Base-by-base conservation (phyloP, 2,329 filamentous ascomycete species). In the Pestalotiopsis sp. region DNA sequence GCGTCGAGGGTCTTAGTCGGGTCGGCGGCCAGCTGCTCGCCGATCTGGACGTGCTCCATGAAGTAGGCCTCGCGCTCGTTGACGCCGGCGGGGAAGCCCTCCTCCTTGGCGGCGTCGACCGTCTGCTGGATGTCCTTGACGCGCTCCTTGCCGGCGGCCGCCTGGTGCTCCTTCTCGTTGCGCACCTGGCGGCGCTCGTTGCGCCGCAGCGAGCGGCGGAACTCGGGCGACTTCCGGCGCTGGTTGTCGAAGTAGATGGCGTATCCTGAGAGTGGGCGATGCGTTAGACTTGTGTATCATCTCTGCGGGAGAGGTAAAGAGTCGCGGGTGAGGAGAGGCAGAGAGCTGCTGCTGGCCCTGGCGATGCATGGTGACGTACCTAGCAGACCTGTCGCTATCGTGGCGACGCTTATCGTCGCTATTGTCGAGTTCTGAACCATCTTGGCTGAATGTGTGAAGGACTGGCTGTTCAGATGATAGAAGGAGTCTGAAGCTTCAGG, bases 21-120 rank as follows among this genome's bases (percentile, higher is more conserved):
- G 81, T 97, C 92, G 76, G 90, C 85, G 78, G 92, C 93, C 78
- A 98, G 87, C 67, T 88, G 83, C 86, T 99, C 96, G 78, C 96
- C 96, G 79, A 90, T 86, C 75, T 94, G 93, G 72, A 99, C 94
- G 83, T 97, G 94, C 80, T 94, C 91, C 90, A 98, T 97, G 84
- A 99, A 99, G 86, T 93, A 99, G 70, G 90, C 89, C 86, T 99
- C 96, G 80, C 93, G 94, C 85, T 97, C 94, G 80, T 98, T 95
- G 45, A 95, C 90, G 76, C 94, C 93, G 58, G 88, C 86, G 63
- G 96, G 96, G 87, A 97, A 98, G 68, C 95, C 96, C 81, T 97
- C 94, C 69, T 93, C 92, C 84, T 94, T 93, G 75, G 95, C 94
- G 75, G 92, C 88, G 75, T 94, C 90, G 63, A 98, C 92, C 66